Evolutionary conservation across 2,329 filamentous ascomycete genomes (phyloP), one percentile per base, ranked within the genome.

Genomic region (Exophiala dermatitidis): DNA sequence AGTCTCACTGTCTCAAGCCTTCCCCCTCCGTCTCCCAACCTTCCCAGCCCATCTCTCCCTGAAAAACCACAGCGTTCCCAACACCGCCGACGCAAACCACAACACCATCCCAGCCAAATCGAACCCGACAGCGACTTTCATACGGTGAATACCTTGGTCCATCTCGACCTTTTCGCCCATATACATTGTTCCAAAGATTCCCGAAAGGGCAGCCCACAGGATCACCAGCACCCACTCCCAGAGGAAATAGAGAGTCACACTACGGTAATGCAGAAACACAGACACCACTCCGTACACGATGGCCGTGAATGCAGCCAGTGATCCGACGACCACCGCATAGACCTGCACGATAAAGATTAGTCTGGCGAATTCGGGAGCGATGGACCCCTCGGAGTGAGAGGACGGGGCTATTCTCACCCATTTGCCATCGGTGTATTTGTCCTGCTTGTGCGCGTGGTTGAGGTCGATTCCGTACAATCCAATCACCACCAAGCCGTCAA

Each of bases 91-190:
- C 44, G 84, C 68, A 46, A 89, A 71, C 90, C 90, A 95, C 47
- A 95, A 74, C 9, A 88, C 66, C 68, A 88, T 79, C 67, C 85
- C 88, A 44, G 79, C 74, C 47, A 95, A 69, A 68, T 91, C 86
- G 43, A 95, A 77, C 86, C 88, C 95, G 10, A 93, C 87, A 3
- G 88, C 87, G 65, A 84, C 83, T 73, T 90, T 89, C 89, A 95
- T 95, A 52, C 87, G 79, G 60, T 75, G 72, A 53, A 91, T 77
- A 46, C 78, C 82, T 38, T 64, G 63, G 65, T 87, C 77, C 9
- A 82, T 83, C 66, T 85, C 75, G 0, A 83, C 68, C 54, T 88
- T 68, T 63, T 83, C 83, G 50, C 80, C 70, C 66, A 95, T 86
- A 74, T 85, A 95, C 76, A 91, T 81, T 63, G 78, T 82, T 50